Evolutionary conservation across 768 basidiomycete species (phyloP).

Genomic region (Amanita fuliginea): DNA sequence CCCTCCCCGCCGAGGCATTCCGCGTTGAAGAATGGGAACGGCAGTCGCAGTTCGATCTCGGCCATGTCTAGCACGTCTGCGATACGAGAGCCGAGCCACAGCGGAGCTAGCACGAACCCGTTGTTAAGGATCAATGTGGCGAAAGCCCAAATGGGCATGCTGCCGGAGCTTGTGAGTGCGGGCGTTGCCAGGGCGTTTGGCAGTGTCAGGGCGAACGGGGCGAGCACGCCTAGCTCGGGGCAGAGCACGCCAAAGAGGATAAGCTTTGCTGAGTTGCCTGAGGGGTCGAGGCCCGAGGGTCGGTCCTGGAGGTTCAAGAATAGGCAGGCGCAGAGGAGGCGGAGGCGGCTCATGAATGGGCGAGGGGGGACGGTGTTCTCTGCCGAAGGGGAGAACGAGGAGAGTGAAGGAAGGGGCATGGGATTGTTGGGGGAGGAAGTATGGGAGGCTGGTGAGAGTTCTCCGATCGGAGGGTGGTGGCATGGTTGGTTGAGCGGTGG

Average conservation of each 20-base stretch:
- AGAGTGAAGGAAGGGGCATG: constrained; percentile 6
- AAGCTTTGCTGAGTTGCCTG: constrained; percentile 66
- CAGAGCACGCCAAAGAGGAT: constrained; percentile 61
- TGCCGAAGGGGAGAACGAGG: constrained; percentile 4
- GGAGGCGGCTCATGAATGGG: constrained; percentile 12
- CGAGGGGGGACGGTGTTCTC: constrained; percentile 9
- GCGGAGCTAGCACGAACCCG: not conserved
- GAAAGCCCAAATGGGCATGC: not conserved
- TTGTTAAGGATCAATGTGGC: not conserved
- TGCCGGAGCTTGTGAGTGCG: constrained; percentile 5
- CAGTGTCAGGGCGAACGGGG: constrained; percentile 15
- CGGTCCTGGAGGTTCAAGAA: constrained; percentile 23
- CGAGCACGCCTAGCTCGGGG: constrained; percentile 36
- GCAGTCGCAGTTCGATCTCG: constrained; percentile 3
- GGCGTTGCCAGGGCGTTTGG: constrained; percentile 5
- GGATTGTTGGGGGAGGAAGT: constrained; percentile 6
- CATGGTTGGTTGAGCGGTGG: constrained; percentile 7
- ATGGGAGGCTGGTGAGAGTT: constrained; percentile 1
- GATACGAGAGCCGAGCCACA: too few relatives aligned
- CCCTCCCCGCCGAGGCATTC: constrained; percentile 46
- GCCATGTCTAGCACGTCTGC: too few relatives aligned
- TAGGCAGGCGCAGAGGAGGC: constrained; percentile 22
- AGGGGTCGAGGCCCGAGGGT: constrained; percentile 29
- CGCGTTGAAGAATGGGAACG: constrained; percentile 21
- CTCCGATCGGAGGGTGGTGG: constrained; percentile 6